Conservation (phyloP, 2,329 filamentous ascomycete species). For the Trichoderma citrinoviride region DNA sequence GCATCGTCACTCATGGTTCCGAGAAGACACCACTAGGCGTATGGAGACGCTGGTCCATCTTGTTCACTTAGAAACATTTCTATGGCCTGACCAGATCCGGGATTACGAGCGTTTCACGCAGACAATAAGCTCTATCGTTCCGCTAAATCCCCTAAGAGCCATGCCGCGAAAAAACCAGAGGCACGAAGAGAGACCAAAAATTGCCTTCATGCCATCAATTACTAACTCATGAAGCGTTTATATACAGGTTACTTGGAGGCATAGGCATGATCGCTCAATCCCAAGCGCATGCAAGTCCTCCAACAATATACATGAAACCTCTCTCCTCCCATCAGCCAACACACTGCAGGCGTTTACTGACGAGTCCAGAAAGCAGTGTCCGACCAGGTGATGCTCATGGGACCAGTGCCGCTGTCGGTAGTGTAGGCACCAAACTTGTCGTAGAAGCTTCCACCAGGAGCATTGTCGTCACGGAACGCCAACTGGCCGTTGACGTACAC, state of each 20-base stretch:
- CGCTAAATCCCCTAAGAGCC: too few relatives aligned
- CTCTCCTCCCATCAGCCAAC: not conserved
- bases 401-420: conserved; percentile 27
- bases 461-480: conserved; percentile 24
- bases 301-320: conserved; percentile 13
- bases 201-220: not conserved
- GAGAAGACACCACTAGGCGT: not conserved
- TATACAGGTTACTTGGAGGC: not conserved
- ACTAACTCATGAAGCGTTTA: not conserved
- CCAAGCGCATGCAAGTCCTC: not conserved
- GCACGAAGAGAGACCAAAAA: too few relatives aligned
- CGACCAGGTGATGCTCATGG: conserved; percentile 26
- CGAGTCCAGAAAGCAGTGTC: conserved; percentile 26
- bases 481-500: conserved; percentile 30
- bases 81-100: not conserved
- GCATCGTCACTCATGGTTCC: not conserved
- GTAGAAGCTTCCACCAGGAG: conserved; percentile 29
- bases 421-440: conserved; percentile 31
- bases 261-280: not conserved
- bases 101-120: not conserved
- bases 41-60: not conserved
- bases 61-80: not conserved
- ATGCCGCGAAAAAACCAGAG: too few relatives aligned
- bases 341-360: not conserved
- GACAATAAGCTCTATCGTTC: not conserved